These are phyloP conservation scores for Carex arenaria DNA, from an alignment of 202 grass and related monocot species.

Conservation along the genomic window DNA sequence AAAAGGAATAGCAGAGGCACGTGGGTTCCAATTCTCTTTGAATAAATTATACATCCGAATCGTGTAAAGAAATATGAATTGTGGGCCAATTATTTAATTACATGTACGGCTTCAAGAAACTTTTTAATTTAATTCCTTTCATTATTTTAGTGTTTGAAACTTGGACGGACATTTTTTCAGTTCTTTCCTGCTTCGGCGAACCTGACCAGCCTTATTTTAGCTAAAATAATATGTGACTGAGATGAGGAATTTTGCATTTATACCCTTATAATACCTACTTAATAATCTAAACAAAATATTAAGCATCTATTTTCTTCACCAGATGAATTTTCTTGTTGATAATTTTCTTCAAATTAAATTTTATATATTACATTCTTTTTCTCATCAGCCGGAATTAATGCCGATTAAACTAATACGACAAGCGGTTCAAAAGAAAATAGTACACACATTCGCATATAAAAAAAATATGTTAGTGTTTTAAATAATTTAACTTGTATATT, in stretches of 20 bases:
- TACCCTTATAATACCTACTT: background rate
- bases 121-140: background rate
- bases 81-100: conserved; percentile 9
- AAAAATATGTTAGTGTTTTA: background rate
- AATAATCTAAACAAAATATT: background rate
- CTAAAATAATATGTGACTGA: background rate
- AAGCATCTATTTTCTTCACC: background rate
- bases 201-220: background rate
- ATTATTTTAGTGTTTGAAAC: conserved; percentile 6
- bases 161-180: background rate
- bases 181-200: conserved; percentile 12
- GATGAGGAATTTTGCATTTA: background rate
- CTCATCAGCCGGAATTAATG: background rate
- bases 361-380: background rate
- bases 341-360: background rate
- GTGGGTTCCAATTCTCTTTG: conserved; percentile 19
- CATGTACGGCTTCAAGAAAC: conserved; percentile 13
- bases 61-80: conserved; percentile 17
- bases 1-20: conserved; percentile 22
- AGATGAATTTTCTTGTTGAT: background rate
- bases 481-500: background rate
- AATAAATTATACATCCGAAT: conserved; percentile 3
- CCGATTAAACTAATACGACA: background rate
- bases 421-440: background rate
- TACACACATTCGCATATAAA: background rate